A percentile compares a stretch with the other conserved stretches of the same genome.
Conservation (phyloP, 1,284 basidiomycete genomes). For the Trichosporon ovoides region DNA sequence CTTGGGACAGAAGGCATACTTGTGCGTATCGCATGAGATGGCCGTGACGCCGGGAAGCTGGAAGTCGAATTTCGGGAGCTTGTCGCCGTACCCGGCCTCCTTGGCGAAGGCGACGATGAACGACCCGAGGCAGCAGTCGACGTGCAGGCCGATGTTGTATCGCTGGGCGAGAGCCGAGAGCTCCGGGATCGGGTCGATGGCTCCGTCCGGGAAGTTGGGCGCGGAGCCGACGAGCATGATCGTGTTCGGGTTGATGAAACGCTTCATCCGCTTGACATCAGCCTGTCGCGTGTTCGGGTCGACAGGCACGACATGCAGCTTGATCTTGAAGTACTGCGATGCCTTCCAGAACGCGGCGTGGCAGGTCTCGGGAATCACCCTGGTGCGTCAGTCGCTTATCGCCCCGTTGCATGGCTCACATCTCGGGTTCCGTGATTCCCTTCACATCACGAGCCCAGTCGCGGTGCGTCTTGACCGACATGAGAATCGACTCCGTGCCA, state of each 20-base stretch:
- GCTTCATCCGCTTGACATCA: slow-evolving; percentile 66
- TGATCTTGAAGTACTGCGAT: slow-evolving; percentile 83
- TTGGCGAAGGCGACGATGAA: slow-evolving; percentile 89
- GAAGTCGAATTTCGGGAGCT: slow-evolving; percentile 66
- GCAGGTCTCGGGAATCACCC: slow-evolving; percentile 76
- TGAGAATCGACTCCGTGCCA: slow-evolving; percentile 85
- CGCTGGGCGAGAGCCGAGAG: slow-evolving; percentile 70
- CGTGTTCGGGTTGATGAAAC: slow-evolving; percentile 61
- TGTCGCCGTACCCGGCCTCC: slow-evolving; percentile 48
- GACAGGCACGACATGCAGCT: slow-evolving; percentile 84
- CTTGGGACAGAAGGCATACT: slow-evolving; percentile 54
- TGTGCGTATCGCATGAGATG: slow-evolving; percentile 77
- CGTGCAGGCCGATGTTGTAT: slow-evolving; percentile 80
- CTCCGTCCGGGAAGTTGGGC: slow-evolving; percentile 87
- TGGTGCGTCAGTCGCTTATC: slow-evolving; percentile 15
- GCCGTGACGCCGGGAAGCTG: slow-evolving; percentile 80
- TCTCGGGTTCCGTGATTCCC: slow-evolving; percentile 86
- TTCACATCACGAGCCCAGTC: slow-evolving; percentile 84
- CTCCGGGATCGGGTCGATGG: slow-evolving; percentile 78
- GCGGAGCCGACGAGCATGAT: slow-evolving; percentile 78
- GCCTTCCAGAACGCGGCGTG: slow-evolving; percentile 97
- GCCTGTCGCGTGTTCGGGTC: slow-evolving; percentile 74
- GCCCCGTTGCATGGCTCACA: slow-evolving; percentile 54
- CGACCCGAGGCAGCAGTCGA: slow-evolving; percentile 86
- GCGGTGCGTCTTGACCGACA: slow-evolving; percentile 85